Conservation (phyloP, 805 yeast genomes). For the Grigorovia humatica region DNA sequence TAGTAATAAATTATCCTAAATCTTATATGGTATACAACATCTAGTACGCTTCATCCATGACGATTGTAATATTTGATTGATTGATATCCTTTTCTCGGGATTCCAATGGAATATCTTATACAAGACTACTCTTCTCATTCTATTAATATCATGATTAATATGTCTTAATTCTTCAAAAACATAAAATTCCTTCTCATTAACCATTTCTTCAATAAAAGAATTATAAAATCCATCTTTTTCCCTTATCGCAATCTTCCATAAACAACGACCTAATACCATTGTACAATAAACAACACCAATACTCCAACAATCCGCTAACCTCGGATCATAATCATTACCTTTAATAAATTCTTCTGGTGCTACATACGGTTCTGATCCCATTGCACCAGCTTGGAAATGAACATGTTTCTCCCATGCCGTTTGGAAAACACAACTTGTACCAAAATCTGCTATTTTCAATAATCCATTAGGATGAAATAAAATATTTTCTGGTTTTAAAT, state of each 20-base stretch:
- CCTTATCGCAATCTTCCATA: slow-evolving; percentile 72
- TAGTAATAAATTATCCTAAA: not conserved
- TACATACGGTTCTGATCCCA: slow-evolving; percentile 86
- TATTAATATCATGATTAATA: slow-evolving; percentile 31
- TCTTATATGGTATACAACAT: slow-evolving; percentile 35
- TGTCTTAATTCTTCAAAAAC: slow-evolving; percentile 44
- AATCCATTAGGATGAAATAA: slow-evolving; percentile 57
- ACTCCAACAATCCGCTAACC: slow-evolving; percentile 84
- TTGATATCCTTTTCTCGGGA: slow-evolving; percentile 42
- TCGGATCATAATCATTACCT: slow-evolving; percentile 55
- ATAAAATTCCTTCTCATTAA: slow-evolving; percentile 32
- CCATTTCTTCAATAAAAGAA: slow-evolving; percentile 39
- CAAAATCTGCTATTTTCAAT: slow-evolving; percentile 73
- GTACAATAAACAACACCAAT: slow-evolving; percentile 68
- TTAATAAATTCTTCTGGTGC: slow-evolving; percentile 76
- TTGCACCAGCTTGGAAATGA: slow-evolving; percentile 56
- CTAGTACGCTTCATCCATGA: slow-evolving; percentile 52
- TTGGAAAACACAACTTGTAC: slow-evolving; percentile 81
- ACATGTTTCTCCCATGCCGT: slow-evolving; percentile 81
- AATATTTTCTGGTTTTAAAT: slow-evolving; percentile 80
- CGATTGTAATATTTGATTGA: slow-evolving; percentile 42
- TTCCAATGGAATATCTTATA: slow-evolving; percentile 54
- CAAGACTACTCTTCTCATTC: slow-evolving; percentile 37
- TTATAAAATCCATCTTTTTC: slow-evolving; percentile 40
- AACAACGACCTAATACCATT: slow-evolving; percentile 78